Evolutionary conservation across 2,329 filamentous ascomycete species (phyloP), one percentile per base, ranked within the genome.

Genomic region (Alternaria sp.): DNA sequence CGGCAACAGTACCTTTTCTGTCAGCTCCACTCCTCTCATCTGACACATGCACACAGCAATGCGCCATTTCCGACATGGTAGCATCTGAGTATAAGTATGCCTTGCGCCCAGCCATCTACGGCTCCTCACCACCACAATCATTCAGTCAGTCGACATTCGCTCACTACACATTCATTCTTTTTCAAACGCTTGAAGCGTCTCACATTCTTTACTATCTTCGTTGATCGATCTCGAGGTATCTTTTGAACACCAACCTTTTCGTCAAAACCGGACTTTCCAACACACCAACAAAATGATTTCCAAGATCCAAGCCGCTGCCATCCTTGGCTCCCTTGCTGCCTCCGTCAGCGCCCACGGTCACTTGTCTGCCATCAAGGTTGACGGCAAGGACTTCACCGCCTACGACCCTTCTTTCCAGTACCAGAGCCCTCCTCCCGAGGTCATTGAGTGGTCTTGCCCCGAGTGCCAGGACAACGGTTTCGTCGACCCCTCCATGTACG

Each of bases 371-470:
- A 76, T 83, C 56, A 77, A 81, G 32, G 79, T 82, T 52, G 81
- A 82, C 61, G 83, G 83, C 54, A 73, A 74, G 4, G 79, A 79
- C 59, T 85, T 82, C 71, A 67, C 75, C 46, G 78, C 80, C 63
- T 79, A 81, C 76, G 66, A 79, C 74, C 76, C 79, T 20, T 76
- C 66, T 26, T 78, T 78, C 64, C 75, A 80, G 57, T 81, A 75
- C 70, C 63, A 70, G 54, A 64, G 57, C 59, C 64, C 73, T 18
- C 41, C 76, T 49, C 76, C 78, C 8, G 65, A 72, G 51, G 75
- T 80, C 70, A 82, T 86, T 51, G 86, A 82, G 48, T 89, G 88
- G 87, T 80, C 80, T 16, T 83, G 82, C 46, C 73, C 79, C 6
- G 81, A 81, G 49, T 81, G 82, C 38, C 68, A 74, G 1, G 85